These are phyloP conservation scores for Euptelea pleiosperma DNA, from an alignment of 164 flowering plant species.

Conservation along the genomic window DNA sequence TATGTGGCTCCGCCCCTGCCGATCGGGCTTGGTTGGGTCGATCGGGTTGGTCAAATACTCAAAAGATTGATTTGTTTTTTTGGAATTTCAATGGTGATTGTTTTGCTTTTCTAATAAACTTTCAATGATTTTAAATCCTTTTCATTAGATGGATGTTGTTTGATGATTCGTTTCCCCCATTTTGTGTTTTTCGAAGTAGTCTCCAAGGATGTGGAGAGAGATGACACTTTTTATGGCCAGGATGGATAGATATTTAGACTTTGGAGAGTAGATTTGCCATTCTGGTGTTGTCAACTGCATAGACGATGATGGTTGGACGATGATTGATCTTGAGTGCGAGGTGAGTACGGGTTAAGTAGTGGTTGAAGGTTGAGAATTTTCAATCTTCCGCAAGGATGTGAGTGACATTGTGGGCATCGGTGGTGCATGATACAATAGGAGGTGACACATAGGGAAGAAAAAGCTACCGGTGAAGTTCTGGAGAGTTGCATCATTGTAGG, in stretches of 20 bases:
- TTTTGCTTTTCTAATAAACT: no score
- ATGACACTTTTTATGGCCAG: slow-evolving; percentile 59
- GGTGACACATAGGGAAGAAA: slow-evolving; percentile 10
- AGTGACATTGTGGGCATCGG: slow-evolving; percentile 78
- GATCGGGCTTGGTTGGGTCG: no score
- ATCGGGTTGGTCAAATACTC: no score
- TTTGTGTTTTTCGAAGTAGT: no score
- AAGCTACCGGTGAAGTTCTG: slow-evolving; percentile 8
- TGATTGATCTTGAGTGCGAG: slow-evolving; percentile 80
- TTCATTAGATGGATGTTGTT: no score
- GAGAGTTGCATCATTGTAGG: slow-evolving; percentile 16
- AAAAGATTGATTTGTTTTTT: no score
- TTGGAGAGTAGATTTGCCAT: slow-evolving; percentile 59
- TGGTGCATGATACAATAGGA: slow-evolving; percentile 20
- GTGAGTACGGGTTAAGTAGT: slow-evolving; percentile 67
- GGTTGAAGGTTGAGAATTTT: slow-evolving; percentile 77
- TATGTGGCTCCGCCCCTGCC: no score
- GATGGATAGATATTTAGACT: slow-evolving; percentile 45
- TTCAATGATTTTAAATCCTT: no score
- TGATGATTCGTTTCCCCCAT: no score
- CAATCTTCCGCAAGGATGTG: slow-evolving; percentile 66
- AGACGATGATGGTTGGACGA: slow-evolving; percentile 71
- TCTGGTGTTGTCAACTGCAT: slow-evolving; percentile 68
- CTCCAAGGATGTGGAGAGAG: slow-evolving; percentile 65
- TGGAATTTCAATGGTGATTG: no score